Evolutionary conservation across 2,329 filamentous ascomycete genomes (phyloP), one percentile per base, ranked within the genome.

Genomic region (Nothopassalora personata): DNA sequence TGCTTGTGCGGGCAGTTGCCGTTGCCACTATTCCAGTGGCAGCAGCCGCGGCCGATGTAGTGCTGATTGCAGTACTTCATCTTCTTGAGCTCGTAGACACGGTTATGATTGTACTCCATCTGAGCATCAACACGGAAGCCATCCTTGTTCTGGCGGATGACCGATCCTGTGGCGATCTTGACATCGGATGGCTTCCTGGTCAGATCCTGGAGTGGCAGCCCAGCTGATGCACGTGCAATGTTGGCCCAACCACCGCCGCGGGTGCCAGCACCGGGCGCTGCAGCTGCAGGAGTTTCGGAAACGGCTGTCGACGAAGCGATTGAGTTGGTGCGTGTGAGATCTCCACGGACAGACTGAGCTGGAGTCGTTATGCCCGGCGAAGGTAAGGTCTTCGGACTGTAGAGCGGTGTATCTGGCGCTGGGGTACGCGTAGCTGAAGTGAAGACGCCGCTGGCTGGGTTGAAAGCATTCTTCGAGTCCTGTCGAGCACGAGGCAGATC

Each of bases 31-130:
- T 66, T 60, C 64, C 80, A 83, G 5, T 82, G 80, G 64, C 84
- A 86, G 65, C 68, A 69, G 63, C 83, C 81, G 31, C 78, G 76
- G 47, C 83, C 79, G 27, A 87, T 75, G 67, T 81, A 86, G 68
- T 83, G 79, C 58, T 83, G 79, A 66, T 86, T 86, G 75, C 84
- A 86, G 59, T 86, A 72, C 68, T 86, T 86, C 62, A 85, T 71
- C 70, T 81, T 83, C 72, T 86, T 86, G 64, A 86, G 73, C 19
- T 82, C 80, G 64, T 81, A 80, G 50, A 86, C 76, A 60, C 85
- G 82, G 18, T 82, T 76, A 59, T 81, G 73, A 76, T 84, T 72
- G 70, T 80, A 78, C 46, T 75, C 70, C 72, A 79, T 72, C 71
- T 77, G 67, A 69, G 77, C 65, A 67, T 87, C 84, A 57, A 87